phyloP scores from a whole-genome alignment of 805 yeast genomes.

The Metschnikowia orientalis region DNA sequence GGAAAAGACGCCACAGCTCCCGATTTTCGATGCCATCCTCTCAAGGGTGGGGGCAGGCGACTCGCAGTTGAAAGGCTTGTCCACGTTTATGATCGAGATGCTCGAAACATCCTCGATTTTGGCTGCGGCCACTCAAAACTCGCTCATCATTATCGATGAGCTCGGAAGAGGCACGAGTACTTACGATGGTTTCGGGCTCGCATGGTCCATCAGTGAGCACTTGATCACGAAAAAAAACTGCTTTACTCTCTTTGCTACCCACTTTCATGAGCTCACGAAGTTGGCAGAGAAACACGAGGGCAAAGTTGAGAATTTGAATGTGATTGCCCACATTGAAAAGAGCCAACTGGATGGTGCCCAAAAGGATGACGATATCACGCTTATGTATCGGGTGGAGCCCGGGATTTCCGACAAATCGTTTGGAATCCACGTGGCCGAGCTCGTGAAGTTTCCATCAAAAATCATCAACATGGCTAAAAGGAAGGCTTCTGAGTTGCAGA shows the following conservation, averaged over 20 bases:
- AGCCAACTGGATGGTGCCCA: slow-evolving; percentile 33
- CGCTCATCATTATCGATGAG: slow-evolving; percentile 88
- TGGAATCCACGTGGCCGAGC: slow-evolving; percentile 96
- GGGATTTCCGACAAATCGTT: slow-evolving; percentile 96
- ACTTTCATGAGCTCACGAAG: slow-evolving; percentile 91
- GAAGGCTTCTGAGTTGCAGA: slow-evolving; percentile 84
- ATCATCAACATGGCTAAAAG: slow-evolving; percentile 94
- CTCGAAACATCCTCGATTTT: slow-evolving; percentile 86
- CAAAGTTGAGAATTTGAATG: slow-evolving; percentile 80
- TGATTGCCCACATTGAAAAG: slow-evolving; percentile 81
- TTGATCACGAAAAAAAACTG: slow-evolving; percentile 67
- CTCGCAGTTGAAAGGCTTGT: slow-evolving; percentile 93
- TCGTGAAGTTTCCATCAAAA: slow-evolving; percentile 87
- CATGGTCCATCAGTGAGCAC: slow-evolving; percentile 92
- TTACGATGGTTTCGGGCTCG: slow-evolving; percentile 96
- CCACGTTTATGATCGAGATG: slow-evolving; percentile 97
- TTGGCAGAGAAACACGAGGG: slow-evolving; percentile 53
- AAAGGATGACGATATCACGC: slow-evolving; percentile 62
- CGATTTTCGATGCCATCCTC: slow-evolving; percentile 83
- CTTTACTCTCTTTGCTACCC: slow-evolving; percentile 91
- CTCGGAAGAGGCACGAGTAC: slow-evolving; percentile 87
- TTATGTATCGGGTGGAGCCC: slow-evolving; percentile 88
- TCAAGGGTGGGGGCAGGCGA: slow-evolving; percentile 99
- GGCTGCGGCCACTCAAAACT: slow-evolving; percentile 69
- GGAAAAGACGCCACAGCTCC: slow-evolving; percentile 54